phyloP scores from a whole-genome alignment of 2,329 filamentous ascomycete genomes.

The Ophiostoma montium region DNA sequence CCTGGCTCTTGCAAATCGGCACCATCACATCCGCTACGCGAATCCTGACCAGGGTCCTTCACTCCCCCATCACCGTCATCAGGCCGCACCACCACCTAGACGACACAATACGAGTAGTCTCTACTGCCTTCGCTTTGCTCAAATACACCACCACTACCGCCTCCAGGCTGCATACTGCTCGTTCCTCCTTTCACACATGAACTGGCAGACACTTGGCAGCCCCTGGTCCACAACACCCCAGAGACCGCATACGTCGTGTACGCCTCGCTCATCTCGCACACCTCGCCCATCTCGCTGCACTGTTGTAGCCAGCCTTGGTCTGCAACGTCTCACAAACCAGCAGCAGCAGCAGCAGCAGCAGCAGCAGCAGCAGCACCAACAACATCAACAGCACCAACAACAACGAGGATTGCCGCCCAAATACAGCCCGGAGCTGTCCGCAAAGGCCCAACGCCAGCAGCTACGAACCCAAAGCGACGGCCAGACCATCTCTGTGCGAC shows the following conservation, averaged over 20 bases:
- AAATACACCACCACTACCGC: neutral
- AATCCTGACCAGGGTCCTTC: neutral
- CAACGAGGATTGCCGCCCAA: too few species aligned
- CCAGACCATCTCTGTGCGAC: slow-evolving; percentile 10
- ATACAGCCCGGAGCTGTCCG: too few species aligned
- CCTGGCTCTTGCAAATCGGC: neutral
- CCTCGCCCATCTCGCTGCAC: slow-evolving; percentile 1
- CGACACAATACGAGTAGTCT: neutral
- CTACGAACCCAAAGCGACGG: slow-evolving; percentile 6
- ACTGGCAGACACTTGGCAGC: neutral
- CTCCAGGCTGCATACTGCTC: neutral
- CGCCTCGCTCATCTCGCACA: neutral
- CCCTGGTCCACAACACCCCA: neutral
- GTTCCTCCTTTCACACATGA: neutral
- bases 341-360: neutral
- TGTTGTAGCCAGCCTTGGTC: slow-evolving; percentile 2
- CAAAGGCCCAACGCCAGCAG: neutral
- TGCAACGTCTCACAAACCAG: slow-evolving; percentile 11
- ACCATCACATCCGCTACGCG: neutral
- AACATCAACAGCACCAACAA: too few species aligned
- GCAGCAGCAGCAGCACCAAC: neutral
- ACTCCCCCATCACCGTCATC: neutral
- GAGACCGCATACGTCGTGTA: neutral
- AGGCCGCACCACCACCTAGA: neutral
- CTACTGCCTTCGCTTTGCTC: neutral